These are phyloP conservation scores for Aspergillus pseudonomiae DNA, from an alignment of 2,329 filamentous ascomycete genomes.

Conservation along the genomic window DNA sequence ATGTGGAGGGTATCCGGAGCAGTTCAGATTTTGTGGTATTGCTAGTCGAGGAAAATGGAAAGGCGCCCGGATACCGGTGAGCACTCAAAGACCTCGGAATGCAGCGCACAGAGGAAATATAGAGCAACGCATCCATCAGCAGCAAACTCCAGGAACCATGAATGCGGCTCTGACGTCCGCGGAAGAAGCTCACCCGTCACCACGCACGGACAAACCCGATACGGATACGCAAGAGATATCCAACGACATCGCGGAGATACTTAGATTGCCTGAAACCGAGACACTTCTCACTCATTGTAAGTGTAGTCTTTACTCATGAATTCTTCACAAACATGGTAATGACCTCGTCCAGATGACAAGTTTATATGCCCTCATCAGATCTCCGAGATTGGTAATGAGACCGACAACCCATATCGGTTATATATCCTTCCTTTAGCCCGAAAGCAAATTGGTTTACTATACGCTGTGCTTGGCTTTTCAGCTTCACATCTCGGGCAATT, in stretches of 20 bases:
- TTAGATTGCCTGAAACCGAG: conserved; percentile 19
- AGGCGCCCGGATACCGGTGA: conserved; percentile 24
- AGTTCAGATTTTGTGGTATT: conserved; percentile 35
- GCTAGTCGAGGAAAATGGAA: conserved; percentile 37
- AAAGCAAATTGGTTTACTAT: conserved; percentile 31
- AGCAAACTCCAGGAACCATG: neutral
- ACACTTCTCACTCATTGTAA: conserved; percentile 29
- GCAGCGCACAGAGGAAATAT: neutral
- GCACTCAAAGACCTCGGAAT: neutral
- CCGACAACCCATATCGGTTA: conserved; percentile 32
- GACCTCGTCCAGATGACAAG: conserved; percentile 25
- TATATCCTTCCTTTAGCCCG: conserved; percentile 34
- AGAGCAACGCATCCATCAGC: neutral
- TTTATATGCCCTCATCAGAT: conserved; percentile 35
- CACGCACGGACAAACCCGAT: neutral
- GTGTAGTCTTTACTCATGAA: neutral
- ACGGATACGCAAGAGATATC: neutral
- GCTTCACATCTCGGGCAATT: conserved; percentile 32
- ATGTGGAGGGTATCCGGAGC: conserved; percentile 36
- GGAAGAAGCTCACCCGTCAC: neutral
- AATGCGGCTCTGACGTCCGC: neutral
- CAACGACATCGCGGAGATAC: conserved; percentile 10
- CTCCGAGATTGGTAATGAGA: conserved; percentile 24
- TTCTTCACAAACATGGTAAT: conserved; percentile 5
- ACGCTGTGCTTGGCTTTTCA: conserved; percentile 32